phyloP scores from a whole-genome alignment of 192 early-diverging fungal genomes.

The Umbelopsis sp. region DNA sequence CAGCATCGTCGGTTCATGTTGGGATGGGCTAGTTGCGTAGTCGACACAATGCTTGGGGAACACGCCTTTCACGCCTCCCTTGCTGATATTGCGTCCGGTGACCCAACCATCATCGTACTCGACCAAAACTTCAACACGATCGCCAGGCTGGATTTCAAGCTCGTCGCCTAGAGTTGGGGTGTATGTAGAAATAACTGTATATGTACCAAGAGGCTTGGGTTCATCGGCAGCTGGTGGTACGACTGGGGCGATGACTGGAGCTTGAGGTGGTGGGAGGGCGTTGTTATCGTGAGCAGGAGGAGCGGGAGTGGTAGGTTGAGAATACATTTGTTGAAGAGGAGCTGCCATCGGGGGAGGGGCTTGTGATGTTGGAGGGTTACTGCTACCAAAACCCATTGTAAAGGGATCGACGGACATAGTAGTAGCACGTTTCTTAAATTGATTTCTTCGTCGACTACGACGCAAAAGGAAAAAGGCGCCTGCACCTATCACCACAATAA shows the following conservation, averaged over 20 bases:
- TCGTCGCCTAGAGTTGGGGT: conserved; percentile 51
- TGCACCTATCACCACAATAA: conserved; percentile 21
- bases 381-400: conserved; percentile 14
- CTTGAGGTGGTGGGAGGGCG: neutral
- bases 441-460: conserved; percentile 21
- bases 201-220: conserved; percentile 47
- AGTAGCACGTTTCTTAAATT: conserved; percentile 13
- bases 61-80: conserved; percentile 45
- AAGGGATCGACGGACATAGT: conserved; percentile 9
- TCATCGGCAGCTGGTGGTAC: conserved; percentile 13
- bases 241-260: neutral
- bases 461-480: conserved; percentile 24
- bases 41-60: conserved; percentile 53
- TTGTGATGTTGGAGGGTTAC: neutral
- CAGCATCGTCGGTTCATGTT: conserved; percentile 13
- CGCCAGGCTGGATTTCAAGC: conserved; percentile 50
- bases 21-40: conserved; percentile 6
- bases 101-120: conserved; percentile 59
- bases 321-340: conserved; percentile 1
- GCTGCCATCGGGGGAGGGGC: neutral
- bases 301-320: neutral
- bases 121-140: conserved; percentile 48
- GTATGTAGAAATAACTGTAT: conserved; percentile 42
- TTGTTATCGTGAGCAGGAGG: neutral
- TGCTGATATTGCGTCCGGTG: conserved; percentile 48